A percentile compares a stretch with the other conserved stretches of the same genome.
These are phyloP conservation scores for Coemansia sp. DNA, from an alignment of 192 early-diverging fungal genomes.

Conservation along the genomic window DNA sequence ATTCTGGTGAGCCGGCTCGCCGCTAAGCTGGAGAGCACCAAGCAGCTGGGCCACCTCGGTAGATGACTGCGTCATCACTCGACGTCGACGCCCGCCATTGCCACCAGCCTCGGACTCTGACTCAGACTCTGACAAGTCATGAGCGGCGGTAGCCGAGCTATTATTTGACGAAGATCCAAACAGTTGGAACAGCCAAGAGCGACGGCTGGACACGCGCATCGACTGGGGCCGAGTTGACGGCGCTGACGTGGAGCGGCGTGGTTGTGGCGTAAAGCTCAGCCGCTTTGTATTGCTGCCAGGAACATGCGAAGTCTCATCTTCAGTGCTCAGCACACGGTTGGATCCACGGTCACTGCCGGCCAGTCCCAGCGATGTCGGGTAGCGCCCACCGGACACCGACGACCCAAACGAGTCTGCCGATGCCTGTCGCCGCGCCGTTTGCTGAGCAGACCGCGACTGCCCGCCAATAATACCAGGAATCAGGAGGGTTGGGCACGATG, in stretches of 20 bases:
- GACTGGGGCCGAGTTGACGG: conserved; percentile 42
- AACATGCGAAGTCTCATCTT: conserved; percentile 2
- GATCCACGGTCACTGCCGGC: neutral
- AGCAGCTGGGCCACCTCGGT: conserved; percentile 27
- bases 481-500: conserved; percentile 31
- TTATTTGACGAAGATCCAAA: conserved; percentile 10
- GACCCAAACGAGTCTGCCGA: conserved; percentile 13
- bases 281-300: conserved; percentile 3
- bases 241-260: conserved; percentile 42
- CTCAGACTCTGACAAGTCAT: neutral
- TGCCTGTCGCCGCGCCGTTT: neutral
- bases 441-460: neutral
- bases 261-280: conserved; percentile 30
- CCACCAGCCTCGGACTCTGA: neutral
- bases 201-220: conserved; percentile 28
- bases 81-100: conserved; percentile 13
- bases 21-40: conserved; percentile 19
- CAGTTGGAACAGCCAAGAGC: conserved; percentile 40
- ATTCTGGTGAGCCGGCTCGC: neutral
- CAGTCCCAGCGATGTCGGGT: conserved; percentile 23
- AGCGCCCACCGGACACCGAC: conserved; percentile 11
- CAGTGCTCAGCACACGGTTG: conserved; percentile 2
- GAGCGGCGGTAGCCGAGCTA: neutral
- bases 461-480: conserved; percentile 4
- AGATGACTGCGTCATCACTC: conserved; percentile 45